Base-by-base conservation (phyloP, 768 basidiomycete species). In the Tricholoma matsutake region DNA sequence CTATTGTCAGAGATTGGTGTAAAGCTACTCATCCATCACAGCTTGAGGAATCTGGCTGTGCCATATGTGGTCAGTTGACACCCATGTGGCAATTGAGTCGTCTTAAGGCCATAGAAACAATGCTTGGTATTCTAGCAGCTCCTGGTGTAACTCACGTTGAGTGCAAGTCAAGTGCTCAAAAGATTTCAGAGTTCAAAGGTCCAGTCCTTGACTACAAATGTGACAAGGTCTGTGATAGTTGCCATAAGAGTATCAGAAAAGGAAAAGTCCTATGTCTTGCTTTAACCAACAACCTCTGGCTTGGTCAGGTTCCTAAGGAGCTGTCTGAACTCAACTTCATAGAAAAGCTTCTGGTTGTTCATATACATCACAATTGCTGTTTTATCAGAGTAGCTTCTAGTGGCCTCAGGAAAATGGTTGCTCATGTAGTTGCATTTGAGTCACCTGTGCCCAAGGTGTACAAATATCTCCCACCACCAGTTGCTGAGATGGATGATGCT, bases 201-300 rank as follows among this genome's bases (percentile, higher is more conserved):
- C 66, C 62, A 3, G 37, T 71, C 73, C 0, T 59, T 62, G 22
- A 74, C 74, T 68, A 54, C 20, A 6, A 54, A 39, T 53, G 52
- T 54, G 13, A 29, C 29, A 32, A 37, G 7, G 52, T 56, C 69
- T 75, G 63, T 74, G 72, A 0, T 77, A 75, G 72, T 56, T 79
- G 59, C 45, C 57, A 41, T 47, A 63, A 10, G 25, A 22, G 25
- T 10, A 39, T 61, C 14, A 22, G 32, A 31, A 60, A 56, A 20
- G 59, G 56, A 20, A 54, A 43, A 39, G 54, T 63, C 6, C 69
- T 71, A 25, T 32, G 39, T 11, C 22, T 58, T 45, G 61, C 73
- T 14, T 55, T 78, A 8, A 73, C 70, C 0, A 75, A 73, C 60
- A 69, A 69, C 3, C 57, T 75, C 1, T 78, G 75, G 75, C 6